Evolutionary conservation across 768 basidiomycete genomes (phyloP).

Genomic region (Lactarius sp.): DNA sequence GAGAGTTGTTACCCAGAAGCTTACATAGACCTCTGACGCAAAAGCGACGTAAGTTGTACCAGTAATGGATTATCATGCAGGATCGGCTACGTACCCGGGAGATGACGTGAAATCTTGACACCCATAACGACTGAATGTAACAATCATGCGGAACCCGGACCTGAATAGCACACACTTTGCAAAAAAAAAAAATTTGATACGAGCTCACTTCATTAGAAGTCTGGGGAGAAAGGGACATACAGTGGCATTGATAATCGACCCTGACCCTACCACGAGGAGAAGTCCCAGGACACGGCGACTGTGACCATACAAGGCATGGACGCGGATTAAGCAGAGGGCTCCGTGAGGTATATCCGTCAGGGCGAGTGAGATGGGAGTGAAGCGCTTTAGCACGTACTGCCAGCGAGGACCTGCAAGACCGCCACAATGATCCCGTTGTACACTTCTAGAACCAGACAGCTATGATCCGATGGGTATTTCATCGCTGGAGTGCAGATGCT

Average conservation of each 20-base stretch:
- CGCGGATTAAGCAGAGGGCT: constrained; percentile 10
- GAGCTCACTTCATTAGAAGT: background rate
- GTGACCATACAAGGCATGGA: constrained; percentile 9
- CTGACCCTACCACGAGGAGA: background rate
- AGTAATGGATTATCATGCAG: background rate
- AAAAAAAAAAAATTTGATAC: background rate
- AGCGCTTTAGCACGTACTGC: background rate
- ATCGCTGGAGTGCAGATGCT: too few relatives aligned
- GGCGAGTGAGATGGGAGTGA: background rate
- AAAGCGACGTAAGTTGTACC: background rate
- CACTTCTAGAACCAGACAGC: constrained; percentile 1
- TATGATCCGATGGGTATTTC: background rate
- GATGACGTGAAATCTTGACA: constrained; percentile 1
- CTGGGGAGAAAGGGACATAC: background rate
- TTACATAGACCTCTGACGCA: constrained; percentile 6
- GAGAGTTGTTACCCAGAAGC: background rate
- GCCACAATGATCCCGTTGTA: constrained; percentile 1
- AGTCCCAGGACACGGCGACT: background rate
- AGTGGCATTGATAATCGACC: background rate
- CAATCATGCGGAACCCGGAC: background rate
- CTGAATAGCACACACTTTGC: background rate
- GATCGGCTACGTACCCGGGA: background rate
- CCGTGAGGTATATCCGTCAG: background rate
- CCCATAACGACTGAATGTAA: background rate
- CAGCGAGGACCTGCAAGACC: background rate